A percentile compares a stretch with the other conserved stretches of the same genome.
phyloP scores from a whole-genome alignment of 208 protist species.

The Leishmania arabica region DNA sequence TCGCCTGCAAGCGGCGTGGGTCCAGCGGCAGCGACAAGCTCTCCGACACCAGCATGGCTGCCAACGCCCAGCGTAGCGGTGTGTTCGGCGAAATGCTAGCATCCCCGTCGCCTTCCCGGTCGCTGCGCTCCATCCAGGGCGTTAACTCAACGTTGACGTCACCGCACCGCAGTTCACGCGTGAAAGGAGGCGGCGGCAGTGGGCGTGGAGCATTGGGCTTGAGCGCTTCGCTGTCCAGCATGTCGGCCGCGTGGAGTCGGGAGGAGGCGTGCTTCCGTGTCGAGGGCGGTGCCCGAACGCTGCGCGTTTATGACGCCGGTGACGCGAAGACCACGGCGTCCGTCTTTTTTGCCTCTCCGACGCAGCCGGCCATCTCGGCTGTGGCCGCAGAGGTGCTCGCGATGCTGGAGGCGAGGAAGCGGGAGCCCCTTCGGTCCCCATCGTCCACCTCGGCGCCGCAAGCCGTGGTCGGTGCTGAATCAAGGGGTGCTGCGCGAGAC shows the following conservation, averaged over 20 bases:
- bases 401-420: neutral
- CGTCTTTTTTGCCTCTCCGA: slow-evolving; percentile 7
- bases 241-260: slow-evolving; percentile 27
- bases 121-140: slow-evolving; percentile 4
- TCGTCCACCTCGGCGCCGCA: neutral
- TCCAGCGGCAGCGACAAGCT: neutral
- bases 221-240: slow-evolving; percentile 25
- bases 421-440: too few species aligned
- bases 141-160: neutral
- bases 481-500: too few species aligned
- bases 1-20: slow-evolving; percentile 4
- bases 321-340: neutral
- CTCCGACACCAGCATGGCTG: neutral
- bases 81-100: neutral
- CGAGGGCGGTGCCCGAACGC: neutral
- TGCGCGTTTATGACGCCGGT: too few species aligned
- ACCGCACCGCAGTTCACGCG: neutral
- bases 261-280: slow-evolving; percentile 15
- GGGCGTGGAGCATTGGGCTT: neutral
- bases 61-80: neutral
- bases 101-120: neutral
- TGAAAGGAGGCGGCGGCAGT: neutral
- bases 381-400: neutral
- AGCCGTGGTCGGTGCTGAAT: neutral
- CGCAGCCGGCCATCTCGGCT: neutral